phyloP scores from a whole-genome alignment of 257 asterid genomes.

The Nicotiana tabacum region DNA sequence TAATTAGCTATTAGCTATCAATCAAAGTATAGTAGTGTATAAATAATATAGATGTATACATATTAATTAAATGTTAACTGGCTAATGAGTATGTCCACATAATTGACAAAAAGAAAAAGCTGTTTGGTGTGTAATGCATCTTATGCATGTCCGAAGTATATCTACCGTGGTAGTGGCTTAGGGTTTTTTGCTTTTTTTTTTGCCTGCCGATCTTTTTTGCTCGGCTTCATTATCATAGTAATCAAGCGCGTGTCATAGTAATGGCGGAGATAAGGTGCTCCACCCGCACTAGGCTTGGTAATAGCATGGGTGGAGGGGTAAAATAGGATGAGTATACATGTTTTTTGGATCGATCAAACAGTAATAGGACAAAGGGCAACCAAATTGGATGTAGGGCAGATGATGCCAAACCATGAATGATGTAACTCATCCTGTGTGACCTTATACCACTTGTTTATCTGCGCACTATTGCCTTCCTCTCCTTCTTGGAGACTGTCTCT shows the following conservation, averaged over 20 bases:
- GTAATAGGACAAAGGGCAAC: neutral
- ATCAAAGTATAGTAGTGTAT: too few relatives aligned
- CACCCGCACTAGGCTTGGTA: neutral
- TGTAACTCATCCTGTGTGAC: neutral
- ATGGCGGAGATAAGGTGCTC: neutral
- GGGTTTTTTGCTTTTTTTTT: neutral
- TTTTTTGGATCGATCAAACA: neutral
- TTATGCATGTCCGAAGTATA: neutral
- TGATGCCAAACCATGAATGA: neutral
- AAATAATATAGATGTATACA: too few relatives aligned
- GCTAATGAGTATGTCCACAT: neutral
- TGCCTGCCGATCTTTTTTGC: neutral
- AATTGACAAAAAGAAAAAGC: neutral
- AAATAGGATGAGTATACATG: neutral
- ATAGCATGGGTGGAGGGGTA: neutral
- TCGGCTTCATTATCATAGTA: neutral
- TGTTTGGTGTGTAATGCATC: neutral
- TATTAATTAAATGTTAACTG: neutral
- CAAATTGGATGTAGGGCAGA: neutral
- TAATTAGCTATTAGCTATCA: too few relatives aligned
- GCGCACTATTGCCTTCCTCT: neutral
- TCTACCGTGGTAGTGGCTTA: neutral
- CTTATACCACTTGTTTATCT: neutral
- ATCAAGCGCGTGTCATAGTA: neutral
- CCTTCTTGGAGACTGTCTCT: neutral